Evolutionary conservation across 1,284 basidiomycete species (phyloP).

Genomic region (Puccinia hordei): DNA sequence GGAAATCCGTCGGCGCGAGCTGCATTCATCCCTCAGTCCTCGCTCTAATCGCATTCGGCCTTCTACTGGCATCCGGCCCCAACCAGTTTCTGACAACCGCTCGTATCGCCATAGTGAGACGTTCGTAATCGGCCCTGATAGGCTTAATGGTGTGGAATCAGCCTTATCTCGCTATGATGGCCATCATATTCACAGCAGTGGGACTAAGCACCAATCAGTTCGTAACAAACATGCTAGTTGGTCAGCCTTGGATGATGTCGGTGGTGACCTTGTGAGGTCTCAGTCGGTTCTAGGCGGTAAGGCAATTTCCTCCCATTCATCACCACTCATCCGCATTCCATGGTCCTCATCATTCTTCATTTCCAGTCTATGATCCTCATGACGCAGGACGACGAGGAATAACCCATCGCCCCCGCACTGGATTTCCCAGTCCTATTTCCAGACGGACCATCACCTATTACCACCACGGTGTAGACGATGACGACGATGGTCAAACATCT

Average conservation of each 20-base stretch:
- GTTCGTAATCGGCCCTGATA: not conserved
- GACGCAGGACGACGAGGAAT: conserved; percentile 8
- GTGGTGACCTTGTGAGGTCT: conserved; percentile 17
- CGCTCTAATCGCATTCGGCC: conserved; percentile 4
- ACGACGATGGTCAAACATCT: conserved; percentile 43
- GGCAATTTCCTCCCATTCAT: not conserved
- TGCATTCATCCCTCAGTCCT: conserved; percentile 7
- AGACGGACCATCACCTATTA: not conserved
- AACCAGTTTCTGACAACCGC: not conserved
- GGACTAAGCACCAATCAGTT: not conserved
- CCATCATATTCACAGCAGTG: not conserved
- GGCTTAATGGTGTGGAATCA: conserved; percentile 27
- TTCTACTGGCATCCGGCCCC: not conserved
- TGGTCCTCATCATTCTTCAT: not conserved
- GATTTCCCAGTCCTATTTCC: conserved; percentile 10
- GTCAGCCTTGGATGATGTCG: conserved; percentile 10
- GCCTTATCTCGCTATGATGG: conserved; percentile 38
- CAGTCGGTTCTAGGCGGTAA: conserved; percentile 46
- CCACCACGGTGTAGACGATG: conserved; percentile 23
- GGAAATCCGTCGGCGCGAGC: not conserved
- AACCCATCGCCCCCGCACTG: not conserved
- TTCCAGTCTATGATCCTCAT: conserved; percentile 37
- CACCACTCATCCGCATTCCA: not conserved
- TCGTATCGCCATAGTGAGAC: conserved; percentile 27
- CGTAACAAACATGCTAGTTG: conserved; percentile 46